Conservation (phyloP, 202 grass and related monocot species). For the Carex sylvatica region DNA sequence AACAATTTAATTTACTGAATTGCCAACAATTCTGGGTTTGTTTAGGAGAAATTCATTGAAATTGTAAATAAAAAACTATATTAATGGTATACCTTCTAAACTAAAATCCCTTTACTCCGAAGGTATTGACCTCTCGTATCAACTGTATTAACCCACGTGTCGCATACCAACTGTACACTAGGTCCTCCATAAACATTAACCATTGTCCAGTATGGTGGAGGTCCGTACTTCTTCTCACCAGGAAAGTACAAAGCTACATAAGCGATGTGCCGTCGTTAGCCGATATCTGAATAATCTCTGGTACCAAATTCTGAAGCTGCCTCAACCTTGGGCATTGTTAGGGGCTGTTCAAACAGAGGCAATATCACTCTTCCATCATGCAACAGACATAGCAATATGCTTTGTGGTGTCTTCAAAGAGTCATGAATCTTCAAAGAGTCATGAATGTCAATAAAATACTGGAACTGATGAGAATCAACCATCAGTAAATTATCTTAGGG, state of each 20-base stretch:
- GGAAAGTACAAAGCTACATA: slow-evolving; percentile 86
- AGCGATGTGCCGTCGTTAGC: slow-evolving; percentile 72
- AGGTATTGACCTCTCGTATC: slow-evolving; percentile 97
- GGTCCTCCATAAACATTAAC: slow-evolving; percentile 90
- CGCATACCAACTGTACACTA: slow-evolving; percentile 78
- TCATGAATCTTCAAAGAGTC: slow-evolving; percentile 86
- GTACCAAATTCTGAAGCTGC: slow-evolving; percentile 68
- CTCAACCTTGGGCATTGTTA: slow-evolving; percentile 47
- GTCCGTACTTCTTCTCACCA: slow-evolving; percentile 79
- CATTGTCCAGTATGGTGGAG: slow-evolving; percentile 84
- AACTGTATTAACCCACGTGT: slow-evolving; percentile 96
- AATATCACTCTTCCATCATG: slow-evolving; percentile 80
- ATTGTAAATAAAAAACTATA: not conserved
- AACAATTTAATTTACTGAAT: not conserved
- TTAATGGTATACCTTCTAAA: slow-evolving; percentile 81
- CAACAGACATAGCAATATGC: slow-evolving; percentile 72
- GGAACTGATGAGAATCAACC: slow-evolving; percentile 47
- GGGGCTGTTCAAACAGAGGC: slow-evolving; percentile 72
- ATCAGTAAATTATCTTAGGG: too few relatives aligned
- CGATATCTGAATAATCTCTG: slow-evolving; percentile 82
- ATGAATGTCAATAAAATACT: slow-evolving; percentile 90
- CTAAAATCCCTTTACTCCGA: slow-evolving; percentile 86
- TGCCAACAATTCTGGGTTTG: not conserved
- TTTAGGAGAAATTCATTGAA: not conserved
- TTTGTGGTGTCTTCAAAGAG: slow-evolving; percentile 71